Evolutionary conservation across 2,329 filamentous ascomycete genomes (phyloP).

Genomic region (Fusarium sarcochroum): DNA sequence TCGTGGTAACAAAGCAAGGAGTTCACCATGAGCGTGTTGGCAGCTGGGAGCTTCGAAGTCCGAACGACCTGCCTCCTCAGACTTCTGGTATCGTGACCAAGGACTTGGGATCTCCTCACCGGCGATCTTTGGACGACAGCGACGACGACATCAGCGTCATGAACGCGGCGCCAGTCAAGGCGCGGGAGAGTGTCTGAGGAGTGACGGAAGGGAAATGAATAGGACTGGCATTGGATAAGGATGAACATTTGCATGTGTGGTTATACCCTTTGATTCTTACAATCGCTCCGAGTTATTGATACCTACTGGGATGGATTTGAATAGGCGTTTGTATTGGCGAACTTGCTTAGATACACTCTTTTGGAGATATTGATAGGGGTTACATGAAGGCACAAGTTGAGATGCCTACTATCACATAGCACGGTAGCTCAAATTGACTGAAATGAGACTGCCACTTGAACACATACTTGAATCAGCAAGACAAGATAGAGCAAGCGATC

Average conservation of each 20-base stretch:
- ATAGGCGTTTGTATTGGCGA: slow-evolving; percentile 34
- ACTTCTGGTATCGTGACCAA: slow-evolving; percentile 45
- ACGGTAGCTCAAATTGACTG: not conserved
- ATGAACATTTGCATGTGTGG: slow-evolving; percentile 13
- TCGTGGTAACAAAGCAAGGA: slow-evolving; percentile 57
- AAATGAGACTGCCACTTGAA: slow-evolving; percentile 2
- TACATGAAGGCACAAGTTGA: not conserved
- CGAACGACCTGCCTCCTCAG: slow-evolving; percentile 24
- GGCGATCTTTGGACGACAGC: slow-evolving; percentile 45
- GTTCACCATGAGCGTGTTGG: slow-evolving; percentile 61
- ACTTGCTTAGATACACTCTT: slow-evolving; percentile 20
- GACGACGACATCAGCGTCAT: slow-evolving; percentile 56
- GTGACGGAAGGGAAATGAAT: not conserved
- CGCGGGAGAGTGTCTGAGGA: slow-evolving; percentile 56
- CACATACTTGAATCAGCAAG: not conserved
- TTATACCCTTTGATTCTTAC: slow-evolving; percentile 47
- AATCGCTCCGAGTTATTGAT: slow-evolving; percentile 24
- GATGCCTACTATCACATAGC: not conserved
- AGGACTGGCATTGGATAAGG: not conserved
- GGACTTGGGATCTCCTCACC: slow-evolving; percentile 37
- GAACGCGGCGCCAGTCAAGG: slow-evolving; percentile 55
- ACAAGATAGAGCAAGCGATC: not conserved
- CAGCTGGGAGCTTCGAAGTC: slow-evolving; percentile 63
- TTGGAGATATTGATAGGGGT: slow-evolving; percentile 8
- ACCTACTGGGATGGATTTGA: slow-evolving; percentile 14